Base-by-base conservation (phyloP, 2,329 filamentous ascomycete species). In the Ascochyta koolunga region DNA sequence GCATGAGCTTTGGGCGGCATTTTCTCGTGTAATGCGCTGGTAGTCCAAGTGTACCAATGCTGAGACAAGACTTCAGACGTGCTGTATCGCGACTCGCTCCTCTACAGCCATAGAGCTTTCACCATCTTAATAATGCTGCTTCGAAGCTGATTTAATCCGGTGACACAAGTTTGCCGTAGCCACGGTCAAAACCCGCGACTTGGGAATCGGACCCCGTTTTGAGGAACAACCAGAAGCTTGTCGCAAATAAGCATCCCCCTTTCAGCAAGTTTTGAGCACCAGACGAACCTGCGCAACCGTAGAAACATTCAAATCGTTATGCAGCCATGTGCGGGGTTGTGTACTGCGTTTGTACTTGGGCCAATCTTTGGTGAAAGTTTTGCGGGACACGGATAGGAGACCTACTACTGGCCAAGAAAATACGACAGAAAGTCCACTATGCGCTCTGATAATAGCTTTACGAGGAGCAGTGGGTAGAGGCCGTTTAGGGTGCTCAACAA, bases 221-320 rank as follows among this genome's bases (percentile, higher is more conserved):
- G 29, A 38, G 25, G 27, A 43, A 44, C 25, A 3, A 31, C 40
- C 10, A 58, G 44, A 65, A 59, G 61, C 53, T 60, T 63, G 22
- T 39, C 35, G 18, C 9, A 31, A 42, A 55, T 38, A 64, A 60
- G 56, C 54, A 49, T 64, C 29, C 37, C 18, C 18, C 5, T 39
- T 42, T 48, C 33, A 41, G 45, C 33, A 43, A 35, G 19, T n/a
- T 16, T 32, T 39, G 32, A 43, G 35, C 40, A 48, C 39, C 19
- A 24, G 38, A 38, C 37, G 33, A 40, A 40, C 3, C 35, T 40
- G 36, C 40, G 42, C 24, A 19, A 13, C 36, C 16, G 19, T 25
- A 25, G 10, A 35, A 19, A 6, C 36, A 11, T 32, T n/a, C 29
- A 29, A 18, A 36, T 41, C 36, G 18, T 31, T 54, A 35, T 49